Base-by-base conservation (phyloP, 2,329 filamentous ascomycete species). In the Claviceps sp. region DNA sequence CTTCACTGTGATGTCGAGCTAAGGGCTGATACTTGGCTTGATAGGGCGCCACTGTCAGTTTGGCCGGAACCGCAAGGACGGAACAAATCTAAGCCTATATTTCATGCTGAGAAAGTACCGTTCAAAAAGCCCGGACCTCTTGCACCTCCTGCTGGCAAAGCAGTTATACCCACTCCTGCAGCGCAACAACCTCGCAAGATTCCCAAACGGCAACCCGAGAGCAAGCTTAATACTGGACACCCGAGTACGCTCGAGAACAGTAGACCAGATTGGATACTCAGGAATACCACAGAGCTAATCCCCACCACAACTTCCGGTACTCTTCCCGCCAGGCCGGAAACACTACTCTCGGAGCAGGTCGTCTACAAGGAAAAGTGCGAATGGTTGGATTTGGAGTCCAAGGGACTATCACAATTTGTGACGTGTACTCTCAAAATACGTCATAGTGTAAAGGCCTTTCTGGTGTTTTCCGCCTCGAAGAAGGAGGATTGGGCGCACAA, bases 281-380 rank as follows among this genome's bases (percentile, higher is more conserved):
- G 23, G 4, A 43, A 11, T 9, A 20, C 17, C 9, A 1, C 17
- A 11, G 39, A 22, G 7, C 23, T 26, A 6, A 17, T 26, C 23
- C 26, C 14, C 7, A 20, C 20, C 6, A 38, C 13, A 26, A 26
- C 1, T 20, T 2, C 20, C 20, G 20, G 9, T 5, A 22, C 36
- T 6, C 29, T 47, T 29, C 38, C 51, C 13, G 44, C 50, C 3
- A 36, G 40, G 6, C 26, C 50, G 14, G 39, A 44, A 29, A 20
- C 23, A 37, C 14, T 29, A n/a, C 37, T 34, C 2, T 42, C 20
- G 1, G 58, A 62, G 9, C 51, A 52, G 2, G 11, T 57, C 6
- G 34, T 64, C 16, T 56, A 55, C 11, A 51, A 46, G 2, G 59
- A 58, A 4, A 3, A 51, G 4, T 61, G 60, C 26, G 44, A 56